Evolutionary conservation across 805 yeast genomes (phyloP), one percentile per base, ranked within the genome.

Genomic region (Ogataea paraovalis): DNA sequence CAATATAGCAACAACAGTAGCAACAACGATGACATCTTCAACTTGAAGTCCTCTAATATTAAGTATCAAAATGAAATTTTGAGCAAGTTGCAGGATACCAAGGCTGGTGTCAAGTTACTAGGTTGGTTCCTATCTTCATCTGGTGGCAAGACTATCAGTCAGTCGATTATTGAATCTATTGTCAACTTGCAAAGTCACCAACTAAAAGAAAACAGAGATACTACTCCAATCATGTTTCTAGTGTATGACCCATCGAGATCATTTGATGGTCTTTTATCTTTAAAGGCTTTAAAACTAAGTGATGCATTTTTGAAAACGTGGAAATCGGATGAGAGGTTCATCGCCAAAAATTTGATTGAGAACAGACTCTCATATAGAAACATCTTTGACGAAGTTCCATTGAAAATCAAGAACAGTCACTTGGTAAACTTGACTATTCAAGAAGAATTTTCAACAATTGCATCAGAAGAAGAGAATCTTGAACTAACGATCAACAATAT

Each of bases 71-170:
- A 76, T 44, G 89, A 84, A 41, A 72, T 85, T 59, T 71, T 84
- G 54, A 76, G 79, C 39, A 77, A 79, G 50, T 75, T 87, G 53
- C 78, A 74, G 58, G 75, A 74, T 46, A 78, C 82, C 51, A 83
- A 84, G 42, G 73, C 79, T 50, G 91, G 90, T 41, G 73, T 80
- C 39, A 86, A 82, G 61, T 74, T 83, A 50, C 78, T 83, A 53
- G 96, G 96, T 30, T 88, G 91, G 89, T 88, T 86, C 69, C 79
- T 87, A 61, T 74, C 85, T 39, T 75, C 89, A 25, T 70, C 73
- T 44, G 76, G 85, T 36, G 94, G 94, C 41, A 81, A 81, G 62
- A 82, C 82, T 61, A 78, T 83, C 59, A 80, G 82, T 50, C 75
- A 78, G 46, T 79, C 79, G 46, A 72, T 86, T 44, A 73, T 89